Base-by-base conservation (phyloP, 805 yeast genomes). In the Saccharomycopsis capsularis region DNA sequence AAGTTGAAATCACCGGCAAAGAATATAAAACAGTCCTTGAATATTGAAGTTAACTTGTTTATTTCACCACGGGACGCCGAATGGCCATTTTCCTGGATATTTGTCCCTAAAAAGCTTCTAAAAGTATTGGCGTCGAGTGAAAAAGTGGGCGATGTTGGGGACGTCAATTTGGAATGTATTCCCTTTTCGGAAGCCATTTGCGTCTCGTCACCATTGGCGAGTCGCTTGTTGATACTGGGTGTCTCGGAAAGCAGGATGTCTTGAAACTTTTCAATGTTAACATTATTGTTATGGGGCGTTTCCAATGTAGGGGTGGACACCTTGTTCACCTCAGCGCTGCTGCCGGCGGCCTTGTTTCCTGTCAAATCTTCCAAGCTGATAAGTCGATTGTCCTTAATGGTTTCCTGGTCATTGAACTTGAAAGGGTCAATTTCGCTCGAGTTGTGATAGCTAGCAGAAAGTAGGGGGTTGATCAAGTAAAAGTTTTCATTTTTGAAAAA, bases 1-100 rank as follows among this genome's bases (percentile, higher is more conserved):
- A 75, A 79, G 56, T 79, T 79, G 49, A 79, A 59, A 55, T 79
- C 85, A 5, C 85, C 85, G 25, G 71, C 64, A 11, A 74, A 60
- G 21, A 78, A 59, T 0, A 69, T 57, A 25, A 60, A 48, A 19
- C 65, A 55, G 30, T 60, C 55, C 25, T 47, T 41, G 45, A 46
- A 59, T 42, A 40, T 55, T 4, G 38, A 16, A 3, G 35, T 18
- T 6, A 27, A 3, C 3, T 27, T 27, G 9, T 4, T 7, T 16
- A 7, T n/a, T 11, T 13, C 32, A 40, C 6, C 4, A 24, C 6
- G 4, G 13, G 36, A 6, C 4, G n/a, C 4, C 6, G 9, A 15
- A 19, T 15, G 18, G 22, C 24, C 40, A 37, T 4, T 37, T 4
- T 5, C 23, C 15, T 7, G 13, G 9, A 22, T 7, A 13, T n/a